Evolutionary conservation across 352 stramenopile genomes (phyloP).

Genomic region (Phytophthora citricola): DNA sequence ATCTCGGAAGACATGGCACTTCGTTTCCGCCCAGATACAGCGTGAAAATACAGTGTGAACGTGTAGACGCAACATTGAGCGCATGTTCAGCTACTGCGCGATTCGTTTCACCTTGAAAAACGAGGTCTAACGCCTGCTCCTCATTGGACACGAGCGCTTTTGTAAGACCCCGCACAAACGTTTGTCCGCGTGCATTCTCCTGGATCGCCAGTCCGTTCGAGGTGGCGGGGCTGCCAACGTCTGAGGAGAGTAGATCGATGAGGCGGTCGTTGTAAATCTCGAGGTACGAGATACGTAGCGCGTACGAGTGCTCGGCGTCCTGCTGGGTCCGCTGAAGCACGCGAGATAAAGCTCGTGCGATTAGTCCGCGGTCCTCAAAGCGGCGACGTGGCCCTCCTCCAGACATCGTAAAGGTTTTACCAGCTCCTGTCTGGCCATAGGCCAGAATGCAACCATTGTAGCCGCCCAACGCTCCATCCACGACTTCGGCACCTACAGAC

Average conservation of each 20-base stretch:
- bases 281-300: slow-evolving; percentile 80
- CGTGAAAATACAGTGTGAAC: slow-evolving; percentile 86
- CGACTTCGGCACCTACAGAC: slow-evolving; percentile 50
- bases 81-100: slow-evolving; percentile 82
- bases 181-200: slow-evolving; percentile 71
- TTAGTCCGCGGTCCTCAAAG: slow-evolving; percentile 74
- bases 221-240: neutral
- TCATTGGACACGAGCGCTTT: slow-evolving; percentile 65
- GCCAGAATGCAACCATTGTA: slow-evolving; percentile 84
- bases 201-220: slow-evolving; percentile 58
- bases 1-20: slow-evolving; percentile 35
- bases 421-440: slow-evolving; percentile 77
- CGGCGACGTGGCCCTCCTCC: slow-evolving; percentile 49
- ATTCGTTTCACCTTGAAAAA: slow-evolving; percentile 84
- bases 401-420: slow-evolving; percentile 81
- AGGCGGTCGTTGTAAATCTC: slow-evolving; percentile 93
- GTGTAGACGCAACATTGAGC: slow-evolving; percentile 77
- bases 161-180: slow-evolving; percentile 67
- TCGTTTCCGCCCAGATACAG: slow-evolving; percentile 64
- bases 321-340: slow-evolving; percentile 62
- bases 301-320: slow-evolving; percentile 56
- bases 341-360: slow-evolving; percentile 57
- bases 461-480: slow-evolving; percentile 65
- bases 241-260: slow-evolving; percentile 79
- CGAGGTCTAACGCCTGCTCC: slow-evolving; percentile 76